Evolutionary conservation across 129 eudicot genomes (phyloP), one percentile per base, ranked within the genome.

Genomic region (Centrapalus pauciflorus): DNA sequence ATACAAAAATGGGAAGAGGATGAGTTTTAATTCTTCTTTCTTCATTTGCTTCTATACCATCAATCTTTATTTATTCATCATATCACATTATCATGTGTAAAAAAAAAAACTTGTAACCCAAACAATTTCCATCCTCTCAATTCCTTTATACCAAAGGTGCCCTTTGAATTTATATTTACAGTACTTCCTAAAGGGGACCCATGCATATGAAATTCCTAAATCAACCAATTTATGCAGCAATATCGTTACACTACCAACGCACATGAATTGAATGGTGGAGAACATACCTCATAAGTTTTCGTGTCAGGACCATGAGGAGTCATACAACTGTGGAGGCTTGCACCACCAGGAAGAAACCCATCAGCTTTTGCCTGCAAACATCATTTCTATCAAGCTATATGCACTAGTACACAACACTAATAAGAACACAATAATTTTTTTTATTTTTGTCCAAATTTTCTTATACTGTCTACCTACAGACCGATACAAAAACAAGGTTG

Each of bases 301-400:
- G 99, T 94, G 76, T 94, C 97, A 35, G 99, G 99, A 32, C 99
- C 99, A 81, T 89, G 99, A 25, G 97, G 97, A 61, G 97, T 94
- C 99, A 94, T 89, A 75, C 99, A 94, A 67, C 97, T 86, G 67
- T 94, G 99, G 17, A 94, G 95, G 76, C 99, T 94, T 51, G 95
- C 93, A 41, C 96, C 99, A 16, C 99, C 99, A 7, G 99, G 99
- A 17, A 86, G 90, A 84, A 93, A 93, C 23, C 99, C 99, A 73
- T 86, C 96, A 28, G 90, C 96, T 79, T 94, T 94, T 55, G 99
- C 99, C 99, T 94, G 88, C 55, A 64, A 69, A 61, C 28, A 33
- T 25, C 49, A 54, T 20, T 19, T 66, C 23, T 50, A 14, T 25
- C n/a, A n/a, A 55, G 55, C 17, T 69, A n/a, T n/a, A n/a, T n/a